A percentile compares a stretch with the other conserved stretches of the same genome.
Evolutionary conservation across 1,284 basidiomycete genomes (phyloP).

Genomic region (Tausonia pullulans): DNA sequence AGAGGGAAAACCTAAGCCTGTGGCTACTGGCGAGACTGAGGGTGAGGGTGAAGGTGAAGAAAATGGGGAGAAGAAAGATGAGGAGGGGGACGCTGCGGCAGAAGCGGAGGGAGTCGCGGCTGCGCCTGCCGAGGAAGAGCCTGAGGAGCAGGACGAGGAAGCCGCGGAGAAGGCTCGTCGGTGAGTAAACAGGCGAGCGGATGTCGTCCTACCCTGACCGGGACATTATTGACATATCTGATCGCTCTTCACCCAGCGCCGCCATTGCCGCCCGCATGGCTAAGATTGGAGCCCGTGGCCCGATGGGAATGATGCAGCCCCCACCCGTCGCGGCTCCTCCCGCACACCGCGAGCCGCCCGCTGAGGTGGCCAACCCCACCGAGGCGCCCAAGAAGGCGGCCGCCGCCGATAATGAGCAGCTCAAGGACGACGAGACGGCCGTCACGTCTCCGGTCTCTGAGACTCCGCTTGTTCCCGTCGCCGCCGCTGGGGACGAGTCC

Average conservation of each 20-base stretch:
- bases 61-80: background rate
- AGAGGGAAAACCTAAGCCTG: too few relatives aligned
- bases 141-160: constrained; percentile 28
- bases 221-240: too few relatives aligned
- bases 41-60: too few relatives aligned
- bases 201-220: too few relatives aligned
- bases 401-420: background rate
- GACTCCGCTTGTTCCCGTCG: background rate
- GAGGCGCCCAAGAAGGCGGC: background rate
- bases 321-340: constrained; percentile 5
- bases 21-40: too few relatives aligned
- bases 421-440: background rate
- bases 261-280: constrained; percentile 41
- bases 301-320: constrained; percentile 31
- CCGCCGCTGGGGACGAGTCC: background rate
- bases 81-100: constrained; percentile 30
- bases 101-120: constrained; percentile 21
- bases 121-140: constrained; percentile 17
- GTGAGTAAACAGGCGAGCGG: background rate
- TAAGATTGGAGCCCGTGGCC: constrained; percentile 36
- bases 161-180: constrained; percentile 34
- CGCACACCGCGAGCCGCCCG: constrained; percentile 14
- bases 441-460: background rate
- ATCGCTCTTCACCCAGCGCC: constrained; percentile 20
- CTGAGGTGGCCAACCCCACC: background rate